These are phyloP conservation scores for Pythium dissimile DNA, from an alignment of 352 stramenopile species.

Conservation along the genomic window DNA sequence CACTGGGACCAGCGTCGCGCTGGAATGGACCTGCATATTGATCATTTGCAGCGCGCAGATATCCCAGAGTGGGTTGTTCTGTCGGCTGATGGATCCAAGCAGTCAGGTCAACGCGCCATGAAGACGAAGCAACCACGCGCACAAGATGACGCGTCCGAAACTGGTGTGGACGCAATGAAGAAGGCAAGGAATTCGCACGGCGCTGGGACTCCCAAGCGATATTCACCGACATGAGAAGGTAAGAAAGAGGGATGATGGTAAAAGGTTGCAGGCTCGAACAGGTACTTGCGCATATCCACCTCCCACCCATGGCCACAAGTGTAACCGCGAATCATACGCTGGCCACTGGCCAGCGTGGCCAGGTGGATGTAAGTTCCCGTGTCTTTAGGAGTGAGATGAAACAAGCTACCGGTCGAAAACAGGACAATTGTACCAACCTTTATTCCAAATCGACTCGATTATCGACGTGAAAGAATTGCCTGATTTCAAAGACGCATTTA, in stretches of 20 bases:
- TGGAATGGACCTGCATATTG: slow-evolving; percentile 82
- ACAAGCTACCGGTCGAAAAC: no score
- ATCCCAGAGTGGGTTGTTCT: slow-evolving; percentile 68
- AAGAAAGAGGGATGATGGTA: no score
- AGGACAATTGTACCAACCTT: neutral
- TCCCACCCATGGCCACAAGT: no score
- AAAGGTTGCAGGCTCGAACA: no score
- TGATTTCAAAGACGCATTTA: slow-evolving; percentile 37
- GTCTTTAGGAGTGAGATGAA: no score
- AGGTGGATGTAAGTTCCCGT: no score
- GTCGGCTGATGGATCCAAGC: slow-evolving; percentile 18
- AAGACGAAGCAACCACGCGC: slow-evolving; percentile 14
- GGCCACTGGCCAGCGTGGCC: no score
- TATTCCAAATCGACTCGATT: neutral
- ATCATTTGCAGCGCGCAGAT: slow-evolving; percentile 52
- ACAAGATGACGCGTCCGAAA: neutral
- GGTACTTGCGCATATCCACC: no score
- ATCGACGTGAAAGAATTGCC: neutral
- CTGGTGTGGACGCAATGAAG: slow-evolving; percentile 5
- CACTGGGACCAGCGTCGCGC: slow-evolving; percentile 68
- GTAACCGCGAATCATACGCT: no score
- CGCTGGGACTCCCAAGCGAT: neutral
- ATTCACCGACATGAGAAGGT: no score
- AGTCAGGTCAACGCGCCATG: neutral
- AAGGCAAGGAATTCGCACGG: slow-evolving; percentile 3